Evolutionary conservation across 352 stramenopile genomes (phyloP), one percentile per base, ranked within the genome.

Genomic region (Hyaloperonospora arabidopsidis): DNA sequence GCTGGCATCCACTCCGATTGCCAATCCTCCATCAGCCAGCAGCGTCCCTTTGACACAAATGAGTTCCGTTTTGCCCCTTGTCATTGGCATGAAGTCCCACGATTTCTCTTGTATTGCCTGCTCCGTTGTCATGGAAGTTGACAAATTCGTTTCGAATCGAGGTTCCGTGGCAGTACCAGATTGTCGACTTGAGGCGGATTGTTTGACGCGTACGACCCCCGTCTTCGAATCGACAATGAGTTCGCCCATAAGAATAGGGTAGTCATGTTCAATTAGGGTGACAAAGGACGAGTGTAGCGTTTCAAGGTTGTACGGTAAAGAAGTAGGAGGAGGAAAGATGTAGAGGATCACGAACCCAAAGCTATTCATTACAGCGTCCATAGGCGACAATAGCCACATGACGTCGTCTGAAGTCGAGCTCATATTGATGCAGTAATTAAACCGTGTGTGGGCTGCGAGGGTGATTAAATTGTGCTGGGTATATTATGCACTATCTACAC

Each of bases 291-390:
- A 41, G 10, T 74, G 65, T 7, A 87, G 41, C 23, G 60, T 67
- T 25, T 74, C 48, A 45, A 82, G 68, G 32, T 84, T 59, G 49
- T 68, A 84, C 2, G 45, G 7, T 5, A 28, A 38, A 0, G 29
- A 14, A 5, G 58, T 15, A 32, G 25, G 25, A n/a, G 61, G 67
- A 8, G 72, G 59, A 47, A 81, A 87, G 17, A 87, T 61, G 63
- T 80, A 84, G 53, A 87, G 49, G 11, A 84, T 66, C 35, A 64
- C 67, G 50, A 87, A 61, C 19, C 59, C 58, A 41, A 81, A 71
- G 22, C 38, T 52, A 25, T 52, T 57, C 70, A 86, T 83, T 49
- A 72, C 56, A 1, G 65, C 63, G 45, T 87, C 74, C 56, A 85
- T 70, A 40, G 66, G 68, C 10, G 77, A 79, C 28, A 86, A 52